A percentile compares a stretch with the other conserved stretches of the same genome.
Conservation (phyloP, 768 basidiomycete genomes). For the Hericium erinaceus region DNA sequence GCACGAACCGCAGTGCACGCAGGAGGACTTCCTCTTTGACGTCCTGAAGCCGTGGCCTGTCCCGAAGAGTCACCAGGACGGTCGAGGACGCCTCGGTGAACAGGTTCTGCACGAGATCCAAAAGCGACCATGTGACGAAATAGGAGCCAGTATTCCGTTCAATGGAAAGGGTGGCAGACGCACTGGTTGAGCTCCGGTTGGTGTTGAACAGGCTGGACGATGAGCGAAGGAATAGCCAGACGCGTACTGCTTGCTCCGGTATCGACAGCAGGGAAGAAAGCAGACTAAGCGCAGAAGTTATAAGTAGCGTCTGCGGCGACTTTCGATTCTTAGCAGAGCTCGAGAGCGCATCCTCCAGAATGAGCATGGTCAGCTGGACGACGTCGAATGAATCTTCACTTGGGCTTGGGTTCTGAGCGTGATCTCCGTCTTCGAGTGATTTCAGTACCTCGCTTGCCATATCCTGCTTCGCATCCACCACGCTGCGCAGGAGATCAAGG, state of each 20-base stretch:
- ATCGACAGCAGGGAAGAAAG: constrained; percentile 68
- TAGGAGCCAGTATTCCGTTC: constrained; percentile 70
- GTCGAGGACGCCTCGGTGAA: constrained; percentile 64
- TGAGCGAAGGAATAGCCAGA: constrained; percentile 84
- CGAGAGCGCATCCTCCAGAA: constrained; percentile 68
- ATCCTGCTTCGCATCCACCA: constrained; percentile 60
- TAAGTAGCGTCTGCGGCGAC: constrained; percentile 48
- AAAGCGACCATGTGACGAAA: constrained; percentile 71
- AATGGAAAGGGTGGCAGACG: constrained; percentile 55
- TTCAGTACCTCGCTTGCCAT: constrained; percentile 60
- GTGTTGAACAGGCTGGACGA: constrained; percentile 70
- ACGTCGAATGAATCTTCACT: constrained; percentile 57
- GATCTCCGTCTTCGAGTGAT: constrained; percentile 46
- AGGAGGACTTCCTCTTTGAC: constrained; percentile 80
- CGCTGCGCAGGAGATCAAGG: constrained; percentile 70
- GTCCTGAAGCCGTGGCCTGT: constrained; percentile 52
- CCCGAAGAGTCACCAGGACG: constrained; percentile 34
- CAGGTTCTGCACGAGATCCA: constrained; percentile 68
- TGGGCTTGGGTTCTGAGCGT: constrained; percentile 34
- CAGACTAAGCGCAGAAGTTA: constrained; percentile 76
- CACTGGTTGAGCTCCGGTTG: constrained; percentile 44
- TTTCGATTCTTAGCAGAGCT: constrained; percentile 20
- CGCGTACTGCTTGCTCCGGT: constrained; percentile 67
- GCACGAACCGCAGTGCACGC: constrained; percentile 69
- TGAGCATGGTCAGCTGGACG: constrained; percentile 72